Percentiles rank a stretch among this genome's conserved stretches.
phyloP scores from a whole-genome alignment of 108 stramenopile genomes.

The Conticribra guillardii region DNA sequence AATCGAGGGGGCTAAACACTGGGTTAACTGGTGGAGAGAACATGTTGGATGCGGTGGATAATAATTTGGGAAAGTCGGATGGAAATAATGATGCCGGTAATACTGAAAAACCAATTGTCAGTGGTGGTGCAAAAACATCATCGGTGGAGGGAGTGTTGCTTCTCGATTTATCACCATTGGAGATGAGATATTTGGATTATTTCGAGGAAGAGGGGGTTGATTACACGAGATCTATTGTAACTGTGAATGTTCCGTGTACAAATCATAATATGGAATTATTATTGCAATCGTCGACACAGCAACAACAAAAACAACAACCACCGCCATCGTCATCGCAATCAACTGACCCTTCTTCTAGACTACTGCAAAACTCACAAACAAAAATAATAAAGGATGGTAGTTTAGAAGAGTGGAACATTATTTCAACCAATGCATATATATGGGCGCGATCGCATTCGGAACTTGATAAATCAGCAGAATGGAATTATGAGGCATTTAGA shows the following conservation, averaged over 20 bases:
- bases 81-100: neutral
- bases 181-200: conserved; percentile 64
- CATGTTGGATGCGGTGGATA: neutral
- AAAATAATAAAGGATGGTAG: too few relatives aligned
- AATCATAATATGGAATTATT: neutral
- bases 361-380: neutral
- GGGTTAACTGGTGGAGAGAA: too few relatives aligned
- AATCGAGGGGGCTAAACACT: too few relatives aligned
- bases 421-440: conserved; percentile 55
- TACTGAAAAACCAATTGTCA: neutral
- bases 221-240: conserved; percentile 51
- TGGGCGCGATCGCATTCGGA: conserved; percentile 45
- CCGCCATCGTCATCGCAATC: too few relatives aligned
- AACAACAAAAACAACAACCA: conserved; percentile 3
- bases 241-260: conserved; percentile 30
- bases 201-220: conserved; percentile 68
- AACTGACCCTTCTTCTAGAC: neutral
- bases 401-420: neutral
- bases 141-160: conserved; percentile 50
- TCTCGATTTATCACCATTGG: conserved; percentile 40
- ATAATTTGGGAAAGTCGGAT: neutral
- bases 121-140: too few relatives aligned
- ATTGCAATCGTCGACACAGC: neutral
- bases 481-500: conserved; percentile 57
- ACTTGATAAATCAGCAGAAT: conserved; percentile 48